A percentile compares a stretch with the other conserved stretches of the same genome.
These are phyloP conservation scores for Vitis hybrid DNA, from an alignment of 177 flowering plant species.

Conservation along the genomic window DNA sequence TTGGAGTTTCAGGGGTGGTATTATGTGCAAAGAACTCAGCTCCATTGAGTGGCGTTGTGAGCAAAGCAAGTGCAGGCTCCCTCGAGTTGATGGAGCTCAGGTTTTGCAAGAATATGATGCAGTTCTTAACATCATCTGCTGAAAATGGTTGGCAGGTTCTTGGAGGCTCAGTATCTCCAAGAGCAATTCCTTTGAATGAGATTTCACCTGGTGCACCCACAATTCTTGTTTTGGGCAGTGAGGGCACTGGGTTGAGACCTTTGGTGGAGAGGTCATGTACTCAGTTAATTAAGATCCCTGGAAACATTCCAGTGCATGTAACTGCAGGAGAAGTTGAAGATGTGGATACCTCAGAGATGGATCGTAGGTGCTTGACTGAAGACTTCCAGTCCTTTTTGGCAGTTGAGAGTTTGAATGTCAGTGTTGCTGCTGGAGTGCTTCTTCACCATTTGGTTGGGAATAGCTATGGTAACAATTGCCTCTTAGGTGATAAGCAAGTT, in stretches of 20 bases:
- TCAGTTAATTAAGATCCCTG: constrained; percentile 68
- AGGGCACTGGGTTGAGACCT: constrained; percentile 94
- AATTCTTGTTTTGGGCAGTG: constrained; percentile 93
- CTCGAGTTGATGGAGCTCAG: constrained; percentile 89
- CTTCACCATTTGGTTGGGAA: constrained; percentile 81
- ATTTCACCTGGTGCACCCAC: constrained; percentile 74
- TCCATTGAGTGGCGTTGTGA: constrained; percentile 95
- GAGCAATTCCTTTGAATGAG: constrained; percentile 69
- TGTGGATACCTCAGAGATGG: constrained; percentile 27
- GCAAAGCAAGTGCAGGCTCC: constrained; percentile 98
- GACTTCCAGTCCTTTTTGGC: constrained; percentile 79
- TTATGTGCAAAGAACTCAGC: constrained; percentile 96
- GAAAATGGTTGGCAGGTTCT: constrained; percentile 95
- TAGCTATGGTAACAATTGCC: constrained; percentile 12
- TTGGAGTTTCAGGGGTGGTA: constrained; percentile 94
- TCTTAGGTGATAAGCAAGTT: constrained; percentile 14
- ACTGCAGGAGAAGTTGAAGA: constrained; percentile 37
- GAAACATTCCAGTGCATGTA: constrained; percentile 50
- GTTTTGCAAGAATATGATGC: constrained; percentile 98
- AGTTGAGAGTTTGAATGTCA: constrained; percentile 98
- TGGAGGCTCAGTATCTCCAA: constrained; percentile 86
- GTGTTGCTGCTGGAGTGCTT: constrained; percentile 98
- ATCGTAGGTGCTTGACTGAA: constrained; percentile 25
- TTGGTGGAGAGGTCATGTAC: constrained; percentile 92
- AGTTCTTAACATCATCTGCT: constrained; percentile 72